Base-by-base conservation (phyloP, 1,284 basidiomycete species). In the Ustilago loliicola region DNA sequence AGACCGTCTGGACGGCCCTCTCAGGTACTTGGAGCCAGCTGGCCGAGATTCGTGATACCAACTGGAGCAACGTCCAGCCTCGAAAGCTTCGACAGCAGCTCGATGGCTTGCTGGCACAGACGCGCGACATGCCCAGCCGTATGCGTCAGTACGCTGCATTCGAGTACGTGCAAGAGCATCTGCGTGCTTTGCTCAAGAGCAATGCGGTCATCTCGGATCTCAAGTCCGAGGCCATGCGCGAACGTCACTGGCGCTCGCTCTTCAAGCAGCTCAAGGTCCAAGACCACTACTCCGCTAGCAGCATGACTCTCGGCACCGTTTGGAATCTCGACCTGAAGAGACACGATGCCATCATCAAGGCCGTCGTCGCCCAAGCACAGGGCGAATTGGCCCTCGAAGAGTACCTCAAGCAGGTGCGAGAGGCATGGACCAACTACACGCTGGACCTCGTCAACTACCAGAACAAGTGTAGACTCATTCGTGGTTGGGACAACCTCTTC, bases 131-230 rank as follows among this genome's bases (percentile, higher is more conserved):
- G 96, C 97, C 97, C 0, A 97, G 94, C 56, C 91, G 96, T 65
- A 99, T 99, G 97, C 91, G 97, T 69, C 97, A 99, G 87, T 99
- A 99, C 86, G 94, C 95, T 10, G 97, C 97, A 0, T 99, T 98
- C 84, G 97, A 99, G 88, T 96, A 94, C 85, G 95, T 99, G 2
- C 96, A 98, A 84, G 96, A 99, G 56, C 90, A 92, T 21, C 89
- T 99, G 66, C 91, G 93, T 55, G 91, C 91, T 7, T 89, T 96
- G 38, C 90, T 98, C 80, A 98, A 98, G 88, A 92, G 93, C 59
- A 98, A 98, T 86, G 87, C 92, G 1, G 89, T 98, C 76, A 90
- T 99, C 34, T 91, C 91, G 23, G 97, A 99, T 87, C 89, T 99
- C 81, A 98, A 97, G 87, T 96, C 95, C 10, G 97, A 99, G 84